phyloP scores from a whole-genome alignment of 73 alveolate genomes.

The Paramecium octaurelia region DNA sequence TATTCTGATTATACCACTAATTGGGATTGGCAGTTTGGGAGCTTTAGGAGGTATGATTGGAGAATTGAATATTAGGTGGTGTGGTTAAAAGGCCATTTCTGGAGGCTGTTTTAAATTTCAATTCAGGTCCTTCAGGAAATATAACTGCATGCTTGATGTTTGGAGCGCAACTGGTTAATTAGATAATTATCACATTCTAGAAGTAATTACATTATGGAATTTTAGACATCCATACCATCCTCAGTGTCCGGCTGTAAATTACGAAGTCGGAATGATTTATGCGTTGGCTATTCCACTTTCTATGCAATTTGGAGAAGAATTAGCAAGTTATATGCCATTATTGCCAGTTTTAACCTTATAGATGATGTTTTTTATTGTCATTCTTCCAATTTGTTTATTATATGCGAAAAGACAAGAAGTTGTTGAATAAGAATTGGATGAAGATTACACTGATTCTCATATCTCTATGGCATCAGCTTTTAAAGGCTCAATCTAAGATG shows the following conservation, averaged over 20 bases:
- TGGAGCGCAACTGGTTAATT: not conserved
- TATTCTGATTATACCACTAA: not conserved
- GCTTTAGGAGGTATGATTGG: slow-evolving; percentile 35
- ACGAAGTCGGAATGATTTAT: not conserved
- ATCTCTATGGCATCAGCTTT: not conserved
- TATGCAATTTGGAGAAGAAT: not conserved
- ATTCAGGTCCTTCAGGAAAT: not conserved
- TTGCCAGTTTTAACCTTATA: not conserved
- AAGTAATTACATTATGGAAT: not conserved
- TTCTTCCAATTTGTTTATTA: not conserved
- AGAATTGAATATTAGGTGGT: not conserved
- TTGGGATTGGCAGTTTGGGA: slow-evolving; percentile 25
- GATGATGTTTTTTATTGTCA: not conserved
- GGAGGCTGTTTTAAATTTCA: not conserved
- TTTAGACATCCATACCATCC: slow-evolving; percentile 21
- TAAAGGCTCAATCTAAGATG: not conserved
- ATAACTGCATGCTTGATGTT: slow-evolving; percentile 8
- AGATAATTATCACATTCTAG: not conserved
- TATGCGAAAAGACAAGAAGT: not conserved
- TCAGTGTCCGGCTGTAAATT: not conserved
- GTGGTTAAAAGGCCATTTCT: slow-evolving; percentile 39
- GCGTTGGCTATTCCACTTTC: not conserved
- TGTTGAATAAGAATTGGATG: not conserved
- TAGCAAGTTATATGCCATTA: not conserved
- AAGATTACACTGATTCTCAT: not conserved